phyloP scores from a whole-genome alignment of 2,329 filamentous ascomycete species.

The Nothophaeocryptopus gaeumannii region DNA sequence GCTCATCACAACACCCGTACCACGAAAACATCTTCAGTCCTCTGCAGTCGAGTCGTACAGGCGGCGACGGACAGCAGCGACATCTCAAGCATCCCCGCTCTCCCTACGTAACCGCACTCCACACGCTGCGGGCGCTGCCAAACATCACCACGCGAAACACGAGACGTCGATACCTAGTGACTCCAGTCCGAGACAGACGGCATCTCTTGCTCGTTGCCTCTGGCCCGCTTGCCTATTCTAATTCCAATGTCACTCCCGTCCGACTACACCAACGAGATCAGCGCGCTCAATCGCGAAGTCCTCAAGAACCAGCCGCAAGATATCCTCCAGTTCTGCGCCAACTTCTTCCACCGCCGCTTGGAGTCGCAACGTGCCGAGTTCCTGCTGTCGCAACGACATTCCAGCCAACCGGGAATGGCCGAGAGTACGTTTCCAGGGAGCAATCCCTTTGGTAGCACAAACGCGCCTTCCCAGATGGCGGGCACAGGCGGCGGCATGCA shows the following conservation, averaged over 20 bases:
- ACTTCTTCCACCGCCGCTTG: slow-evolving; percentile 65
- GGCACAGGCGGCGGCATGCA: slow-evolving; percentile 46
- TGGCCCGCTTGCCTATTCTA: neutral
- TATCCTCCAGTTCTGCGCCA: slow-evolving; percentile 67
- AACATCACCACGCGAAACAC: neutral
- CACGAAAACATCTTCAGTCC: neutral
- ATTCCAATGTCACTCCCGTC: slow-evolving; percentile 42
- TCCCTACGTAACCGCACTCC: slow-evolving; percentile 10
- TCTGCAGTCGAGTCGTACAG: neutral
- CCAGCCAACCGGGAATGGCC: slow-evolving; percentile 59
- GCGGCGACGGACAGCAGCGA: slow-evolving; percentile 2
- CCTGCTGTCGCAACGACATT: slow-evolving; percentile 50
- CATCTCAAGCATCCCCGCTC: neutral
- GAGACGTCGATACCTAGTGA: neutral
- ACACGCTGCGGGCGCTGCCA: slow-evolving; percentile 5
- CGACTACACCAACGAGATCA: slow-evolving; percentile 61
- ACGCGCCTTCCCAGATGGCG: slow-evolving; percentile 40
- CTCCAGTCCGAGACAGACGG: too few species aligned
- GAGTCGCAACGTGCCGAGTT: slow-evolving; percentile 62
- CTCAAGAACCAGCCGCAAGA: slow-evolving; percentile 59
- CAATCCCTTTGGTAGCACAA: slow-evolving; percentile 67
- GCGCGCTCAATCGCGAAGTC: slow-evolving; percentile 61
- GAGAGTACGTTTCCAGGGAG: slow-evolving; percentile 72
- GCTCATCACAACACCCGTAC: neutral
- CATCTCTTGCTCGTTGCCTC: too few species aligned